Evolutionary conservation across 176 grass and related monocot species (phyloP).

Genomic region (bread wheat (Triticum aestivum)): DNA sequence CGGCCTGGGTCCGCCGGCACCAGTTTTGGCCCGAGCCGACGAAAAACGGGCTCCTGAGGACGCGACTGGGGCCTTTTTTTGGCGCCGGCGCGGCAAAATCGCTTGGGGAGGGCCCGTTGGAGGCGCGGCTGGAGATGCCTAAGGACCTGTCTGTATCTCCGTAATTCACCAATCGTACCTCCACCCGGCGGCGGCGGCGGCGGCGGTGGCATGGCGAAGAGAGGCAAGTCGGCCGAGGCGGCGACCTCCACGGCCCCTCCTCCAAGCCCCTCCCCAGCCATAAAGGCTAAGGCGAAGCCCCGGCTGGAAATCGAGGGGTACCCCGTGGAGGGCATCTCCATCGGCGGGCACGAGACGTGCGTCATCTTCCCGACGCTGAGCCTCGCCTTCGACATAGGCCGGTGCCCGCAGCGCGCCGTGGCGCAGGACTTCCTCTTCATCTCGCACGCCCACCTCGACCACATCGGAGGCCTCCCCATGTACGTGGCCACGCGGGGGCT

Average conservation of each 20-base stretch:
- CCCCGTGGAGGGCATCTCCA: slow-evolving; percentile 76
- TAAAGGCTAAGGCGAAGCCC: slow-evolving; percentile 10
- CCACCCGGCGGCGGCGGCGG: slow-evolving; percentile 6
- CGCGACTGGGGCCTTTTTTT: too few relatives aligned
- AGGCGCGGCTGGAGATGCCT: too few relatives aligned
- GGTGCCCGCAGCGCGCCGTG: slow-evolving; percentile 85
- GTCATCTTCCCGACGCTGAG: slow-evolving; percentile 92
- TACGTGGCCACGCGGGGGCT: slow-evolving; percentile 92
- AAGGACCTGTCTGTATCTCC: background rate
- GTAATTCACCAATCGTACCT: background rate
- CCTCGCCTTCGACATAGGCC: slow-evolving; percentile 89
- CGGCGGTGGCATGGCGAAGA: slow-evolving; percentile 25
- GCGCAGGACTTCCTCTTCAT: slow-evolving; percentile 94
- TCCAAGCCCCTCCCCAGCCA: background rate
- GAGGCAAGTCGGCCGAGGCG: slow-evolving; percentile 4
- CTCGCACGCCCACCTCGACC: slow-evolving; percentile 95
- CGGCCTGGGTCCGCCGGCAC: too few relatives aligned
- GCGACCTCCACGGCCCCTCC: background rate
- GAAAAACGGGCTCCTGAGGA: too few relatives aligned
- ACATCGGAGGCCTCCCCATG: slow-evolving; percentile 91
- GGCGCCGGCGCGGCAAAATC: too few relatives aligned
- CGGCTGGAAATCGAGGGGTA: slow-evolving; percentile 60
- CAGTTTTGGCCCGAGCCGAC: too few relatives aligned
- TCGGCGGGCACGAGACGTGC: slow-evolving; percentile 86
- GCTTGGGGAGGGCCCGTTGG: too few relatives aligned